Conservation (phyloP, 2,329 filamentous ascomycete species). For the Fusarium compactum region DNA sequence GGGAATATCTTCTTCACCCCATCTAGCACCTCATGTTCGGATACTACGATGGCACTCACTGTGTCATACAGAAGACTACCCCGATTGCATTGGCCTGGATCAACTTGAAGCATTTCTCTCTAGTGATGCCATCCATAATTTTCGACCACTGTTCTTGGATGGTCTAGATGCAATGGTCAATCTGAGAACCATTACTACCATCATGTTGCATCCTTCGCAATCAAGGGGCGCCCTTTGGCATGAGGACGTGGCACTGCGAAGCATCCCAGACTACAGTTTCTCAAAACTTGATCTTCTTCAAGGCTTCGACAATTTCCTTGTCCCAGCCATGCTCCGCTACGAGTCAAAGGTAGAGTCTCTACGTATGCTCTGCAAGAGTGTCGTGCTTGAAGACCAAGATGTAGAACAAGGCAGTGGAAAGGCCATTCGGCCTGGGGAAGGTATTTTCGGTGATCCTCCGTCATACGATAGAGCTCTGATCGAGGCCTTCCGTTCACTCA, state of each 20-base stretch:
- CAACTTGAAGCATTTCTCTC: background rate
- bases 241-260: background rate
- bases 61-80: background rate
- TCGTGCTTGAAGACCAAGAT: background rate
- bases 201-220: background rate
- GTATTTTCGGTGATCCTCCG: background rate
- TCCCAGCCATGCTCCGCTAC: background rate
- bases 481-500: background rate
- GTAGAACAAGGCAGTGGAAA: background rate
- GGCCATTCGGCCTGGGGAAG: no score
- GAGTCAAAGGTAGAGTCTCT: background rate
- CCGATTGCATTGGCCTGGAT: background rate
- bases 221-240: background rate
- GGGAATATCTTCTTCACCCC: background rate
- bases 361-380: background rate
- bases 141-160: background rate
- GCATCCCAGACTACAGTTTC: rapidly evolving
- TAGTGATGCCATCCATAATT: background rate
- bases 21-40: background rate
- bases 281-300: background rate
- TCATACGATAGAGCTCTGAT: background rate
- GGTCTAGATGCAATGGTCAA: background rate
- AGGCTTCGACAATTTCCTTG: background rate
- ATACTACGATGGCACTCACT: background rate
- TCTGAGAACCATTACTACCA: background rate